Percentiles rank a stretch among this genome's conserved stretches.
phyloP scores from a whole-genome alignment of 768 basidiomycete genomes.

The Podaxis carcinomalis region DNA sequence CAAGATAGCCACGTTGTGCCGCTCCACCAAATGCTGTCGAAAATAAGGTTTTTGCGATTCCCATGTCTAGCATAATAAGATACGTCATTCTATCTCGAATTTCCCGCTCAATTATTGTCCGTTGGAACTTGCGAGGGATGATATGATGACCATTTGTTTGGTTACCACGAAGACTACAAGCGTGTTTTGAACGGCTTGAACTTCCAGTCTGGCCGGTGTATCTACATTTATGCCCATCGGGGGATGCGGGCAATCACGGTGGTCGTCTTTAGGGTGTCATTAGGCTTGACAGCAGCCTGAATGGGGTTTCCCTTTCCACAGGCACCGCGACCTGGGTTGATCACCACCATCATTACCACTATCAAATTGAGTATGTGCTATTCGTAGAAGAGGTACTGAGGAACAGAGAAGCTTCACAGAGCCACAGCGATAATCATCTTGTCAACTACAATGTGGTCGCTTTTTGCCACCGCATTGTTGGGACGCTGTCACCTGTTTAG shows the following conservation, averaged over 20 bases:
- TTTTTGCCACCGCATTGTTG: background rate
- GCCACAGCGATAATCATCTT: background rate
- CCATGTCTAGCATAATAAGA: background rate
- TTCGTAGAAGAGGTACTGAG: background rate
- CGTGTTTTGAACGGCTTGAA: background rate
- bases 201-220: background rate
- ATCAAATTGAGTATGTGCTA: background rate
- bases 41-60: background rate
- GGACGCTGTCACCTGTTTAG: background rate
- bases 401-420: background rate
- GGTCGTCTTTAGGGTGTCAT: background rate
- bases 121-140: background rate
- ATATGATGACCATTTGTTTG: background rate
- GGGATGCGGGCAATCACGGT: background rate
- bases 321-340: background rate
- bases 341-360: background rate
- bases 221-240: background rate
- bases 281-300: background rate
- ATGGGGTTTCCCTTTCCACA: background rate
- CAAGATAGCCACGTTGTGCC: background rate
- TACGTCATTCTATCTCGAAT: background rate
- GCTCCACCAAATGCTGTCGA: background rate
- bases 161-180: background rate
- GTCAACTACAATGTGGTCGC: background rate
- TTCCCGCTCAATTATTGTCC: background rate